Base-by-base conservation (phyloP, 2,329 filamentous ascomycete genomes). In the Helicocarpus griseus region DNA sequence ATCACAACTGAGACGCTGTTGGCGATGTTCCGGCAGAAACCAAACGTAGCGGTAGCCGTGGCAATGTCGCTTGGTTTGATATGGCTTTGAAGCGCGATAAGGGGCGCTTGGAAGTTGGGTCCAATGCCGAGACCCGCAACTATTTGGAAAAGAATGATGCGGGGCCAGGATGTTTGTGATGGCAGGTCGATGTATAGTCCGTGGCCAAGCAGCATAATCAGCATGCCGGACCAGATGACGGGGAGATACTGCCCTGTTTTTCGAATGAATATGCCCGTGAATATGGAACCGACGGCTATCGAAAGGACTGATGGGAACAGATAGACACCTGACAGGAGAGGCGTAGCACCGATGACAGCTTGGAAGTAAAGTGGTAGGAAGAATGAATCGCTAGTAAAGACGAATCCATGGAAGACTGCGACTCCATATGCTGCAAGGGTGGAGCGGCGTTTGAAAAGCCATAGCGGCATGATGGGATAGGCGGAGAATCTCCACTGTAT, bases 311-410 rank as follows among this genome's bases (percentile, higher is more conserved):
- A 80, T 0, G 87, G 83, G 17, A 91, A 74, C 11, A 88, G 67
- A 61, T 87, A 88, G 44, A 89, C 80, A 46, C 87, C 87, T 1
- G 82, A 86, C 26, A 85, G 71, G 35, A 90, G 77, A 0, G 87
- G 83, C 0, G 77, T 76, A 1, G 80, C 80, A 47, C 85, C 78
- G 44, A 87, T 74, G 47, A 87, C 81, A 46, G 83, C 78, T 68
- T 93, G 87, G 69, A 89, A 90, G 73, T 94, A 95, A 2, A 95
- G 76, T 0, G 88, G 87, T 4, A 93, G 74, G 71, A 86, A 93
- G 74, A 90, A 93, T 55, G 79, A 82, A 29, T 79, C 81, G 0
- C 83, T 80, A 61, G 90, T 89, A 72, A 90, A 90, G 57, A 86
- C 82, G 58, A 84, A 79, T 43, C 84, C 84, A 65, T 94, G 87